A percentile compares a stretch with the other conserved stretches of the same genome.
These are phyloP conservation scores for Metschnikowia peoriensis DNA, from an alignment of 805 yeast genomes.

Conservation along the genomic window DNA sequence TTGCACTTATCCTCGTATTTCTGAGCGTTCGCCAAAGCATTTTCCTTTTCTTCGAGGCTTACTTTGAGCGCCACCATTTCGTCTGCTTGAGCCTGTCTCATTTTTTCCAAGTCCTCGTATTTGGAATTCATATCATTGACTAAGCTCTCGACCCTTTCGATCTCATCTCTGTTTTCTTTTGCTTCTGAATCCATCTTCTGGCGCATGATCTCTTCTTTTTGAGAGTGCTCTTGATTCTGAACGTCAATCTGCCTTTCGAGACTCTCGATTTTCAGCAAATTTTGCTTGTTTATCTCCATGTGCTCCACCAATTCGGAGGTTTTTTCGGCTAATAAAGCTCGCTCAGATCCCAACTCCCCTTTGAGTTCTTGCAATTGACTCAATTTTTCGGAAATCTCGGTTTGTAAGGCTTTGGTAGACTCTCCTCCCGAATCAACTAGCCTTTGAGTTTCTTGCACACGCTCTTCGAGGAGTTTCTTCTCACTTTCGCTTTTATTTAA, in stretches of 20 bases:
- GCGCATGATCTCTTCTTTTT: not conserved
- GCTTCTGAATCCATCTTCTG: not conserved
- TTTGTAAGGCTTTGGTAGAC: not conserved
- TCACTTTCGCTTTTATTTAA: not conserved
- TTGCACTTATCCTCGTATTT: not conserved
- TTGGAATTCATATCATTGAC: constrained; percentile 1
- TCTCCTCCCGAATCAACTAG: not conserved
- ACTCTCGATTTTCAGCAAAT: not conserved
- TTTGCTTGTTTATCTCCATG: not conserved
- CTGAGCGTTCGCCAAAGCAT: not conserved
- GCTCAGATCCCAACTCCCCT: not conserved
- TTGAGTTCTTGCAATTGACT: not conserved
- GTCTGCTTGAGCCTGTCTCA: not conserved
- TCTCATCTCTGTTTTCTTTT: not conserved
- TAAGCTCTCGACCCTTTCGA: not conserved
- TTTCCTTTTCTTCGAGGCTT: not conserved
- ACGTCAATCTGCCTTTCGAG: not conserved
- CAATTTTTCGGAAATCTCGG: not conserved
- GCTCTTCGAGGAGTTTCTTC: not conserved
- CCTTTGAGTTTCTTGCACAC: not conserved
- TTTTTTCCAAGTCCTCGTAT: not conserved
- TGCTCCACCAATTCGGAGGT: not conserved
- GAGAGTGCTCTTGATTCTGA: not conserved
- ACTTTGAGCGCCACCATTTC: not conserved
- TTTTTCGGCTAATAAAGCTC: not conserved